These are phyloP conservation scores for Citrus hindsii DNA, from an alignment of 345 rosid species.

Conservation along the genomic window DNA sequence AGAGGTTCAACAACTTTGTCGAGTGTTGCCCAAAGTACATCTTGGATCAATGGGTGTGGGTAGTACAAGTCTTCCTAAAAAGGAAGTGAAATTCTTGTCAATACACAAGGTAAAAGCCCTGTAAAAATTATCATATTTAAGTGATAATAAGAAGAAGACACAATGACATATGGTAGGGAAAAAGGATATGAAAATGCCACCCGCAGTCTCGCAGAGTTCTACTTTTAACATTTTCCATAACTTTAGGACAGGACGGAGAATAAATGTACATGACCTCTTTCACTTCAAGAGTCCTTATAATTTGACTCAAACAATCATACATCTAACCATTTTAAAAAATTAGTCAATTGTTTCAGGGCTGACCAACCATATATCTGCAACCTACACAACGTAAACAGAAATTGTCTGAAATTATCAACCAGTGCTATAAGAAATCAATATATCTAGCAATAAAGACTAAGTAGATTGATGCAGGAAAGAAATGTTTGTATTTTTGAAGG, in stretches of 20 bases:
- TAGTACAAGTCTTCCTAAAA: conserved; percentile 90
- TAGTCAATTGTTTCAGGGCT: background rate
- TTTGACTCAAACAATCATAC: background rate
- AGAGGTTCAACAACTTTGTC: conserved; percentile 72
- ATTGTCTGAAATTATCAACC: background rate
- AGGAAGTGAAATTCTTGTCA: conserved; percentile 8
- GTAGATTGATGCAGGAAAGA: background rate
- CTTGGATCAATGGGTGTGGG: conserved; percentile 90
- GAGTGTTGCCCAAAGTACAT: conserved; percentile 78
- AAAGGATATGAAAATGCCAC: background rate
- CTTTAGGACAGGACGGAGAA: background rate
- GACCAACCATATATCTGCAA: background rate
- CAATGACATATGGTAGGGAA: background rate
- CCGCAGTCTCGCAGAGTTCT: background rate
- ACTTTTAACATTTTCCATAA: background rate
- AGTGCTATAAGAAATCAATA: background rate
- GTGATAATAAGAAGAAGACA: background rate
- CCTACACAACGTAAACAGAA: background rate
- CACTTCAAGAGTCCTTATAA: background rate
- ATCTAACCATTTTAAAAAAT: background rate
- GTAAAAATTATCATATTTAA: background rate
- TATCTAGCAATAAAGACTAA: background rate
- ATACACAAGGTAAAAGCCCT: conserved; percentile 1
- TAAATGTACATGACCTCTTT: background rate
- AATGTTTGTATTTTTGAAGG: too few species aligned